A percentile compares a stretch with the other conserved stretches of the same genome.
phyloP scores from a whole-genome alignment of 371 early-diverging fungal species.

The Haplosporangium sp. region DNA sequence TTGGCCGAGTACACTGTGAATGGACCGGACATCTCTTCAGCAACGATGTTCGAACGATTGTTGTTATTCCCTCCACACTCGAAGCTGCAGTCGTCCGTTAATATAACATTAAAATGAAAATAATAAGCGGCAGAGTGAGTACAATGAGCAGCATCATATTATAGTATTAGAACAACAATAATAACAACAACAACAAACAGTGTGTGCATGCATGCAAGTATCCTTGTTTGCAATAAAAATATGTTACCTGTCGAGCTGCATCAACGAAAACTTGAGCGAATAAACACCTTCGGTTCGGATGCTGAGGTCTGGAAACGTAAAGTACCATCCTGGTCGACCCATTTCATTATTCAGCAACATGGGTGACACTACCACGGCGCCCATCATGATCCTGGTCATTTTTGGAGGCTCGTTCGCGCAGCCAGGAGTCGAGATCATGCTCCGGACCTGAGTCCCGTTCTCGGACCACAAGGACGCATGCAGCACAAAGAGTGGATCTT shows the following conservation, averaged over 20 bases:
- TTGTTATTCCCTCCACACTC: conserved; percentile 17
- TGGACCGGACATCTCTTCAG: conserved; percentile 67
- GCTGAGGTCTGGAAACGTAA: conserved; percentile 91
- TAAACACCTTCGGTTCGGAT: conserved; percentile 91
- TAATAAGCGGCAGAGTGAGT: conserved; percentile 1
- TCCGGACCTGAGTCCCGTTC: conserved; percentile 64
- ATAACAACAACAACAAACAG: neutral
- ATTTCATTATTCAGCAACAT: conserved; percentile 78
- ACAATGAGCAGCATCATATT: neutral
- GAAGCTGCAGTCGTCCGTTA: conserved; percentile 1
- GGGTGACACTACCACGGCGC: conserved; percentile 83
- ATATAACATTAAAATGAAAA: too few relatives aligned
- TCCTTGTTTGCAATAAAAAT: neutral
- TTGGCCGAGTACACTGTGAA: conserved; percentile 90
- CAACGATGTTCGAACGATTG: conserved; percentile 49
- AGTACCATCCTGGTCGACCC: conserved; percentile 82
- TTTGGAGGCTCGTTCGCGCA: conserved; percentile 59
- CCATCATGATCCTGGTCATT: conserved; percentile 75
- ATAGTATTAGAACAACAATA: neutral
- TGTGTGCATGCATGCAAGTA: too few relatives aligned
- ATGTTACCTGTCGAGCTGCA: conserved; percentile 61
- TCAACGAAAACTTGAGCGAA: conserved; percentile 79
- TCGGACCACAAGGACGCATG: conserved; percentile 83
- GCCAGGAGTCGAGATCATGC: conserved; percentile 58
- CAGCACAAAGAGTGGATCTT: conserved; percentile 75